Evolutionary conservation across 805 yeast species (phyloP), one percentile per base, ranked within the genome.

Genomic region (Starmerella powellii): DNA sequence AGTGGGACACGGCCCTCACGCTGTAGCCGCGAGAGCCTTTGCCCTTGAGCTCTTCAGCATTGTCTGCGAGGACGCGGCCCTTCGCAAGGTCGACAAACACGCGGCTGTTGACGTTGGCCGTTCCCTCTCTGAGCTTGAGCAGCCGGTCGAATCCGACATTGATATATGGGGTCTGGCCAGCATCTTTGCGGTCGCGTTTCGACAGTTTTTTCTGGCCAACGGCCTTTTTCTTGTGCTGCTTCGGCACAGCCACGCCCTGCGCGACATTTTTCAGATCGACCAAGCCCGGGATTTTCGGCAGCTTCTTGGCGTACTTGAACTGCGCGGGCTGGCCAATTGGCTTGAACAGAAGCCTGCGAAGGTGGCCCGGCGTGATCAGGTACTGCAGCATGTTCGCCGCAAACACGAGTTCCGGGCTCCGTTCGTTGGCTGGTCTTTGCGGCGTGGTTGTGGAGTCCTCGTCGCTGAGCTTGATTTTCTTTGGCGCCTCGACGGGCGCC

Each of bases 361-460:
- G 65, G 56, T 86, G 83, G 37, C 84, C 80, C 1, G 95, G 95
- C 0, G 95, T 85, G 13, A 85, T 75, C 55, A 83, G 83, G 56
- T 65, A 85, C 56, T 84, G 94, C 43, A 86, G 63, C 31, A 86
- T 64, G 1, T 78, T 66, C 1, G 88, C 86, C 1, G 51, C 33
- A 18, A 40, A 23, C 15, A 15, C 38, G 17, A 38, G 41, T 8
- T 23, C 38, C 23, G 17, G 37, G 16, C 39, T 53, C 65, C 38
- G 59, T 54, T 38, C 55, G n/a, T 18, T 19, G 4, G 13, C 23
- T 11, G 15, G 5, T 17, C 8, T 13, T 10, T 17, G 24, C 6
- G 6, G 11, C n/a, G 31, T 36, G 13, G 40, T 41, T 4, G 43
- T 49, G 3, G 51, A 43, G 27, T 49, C 41, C 28, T 46, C 55